A percentile compares a stretch with the other conserved stretches of the same genome.
Conservation (phyloP, 192 early-diverging fungal species). For the Spinellus fusiger region DNA sequence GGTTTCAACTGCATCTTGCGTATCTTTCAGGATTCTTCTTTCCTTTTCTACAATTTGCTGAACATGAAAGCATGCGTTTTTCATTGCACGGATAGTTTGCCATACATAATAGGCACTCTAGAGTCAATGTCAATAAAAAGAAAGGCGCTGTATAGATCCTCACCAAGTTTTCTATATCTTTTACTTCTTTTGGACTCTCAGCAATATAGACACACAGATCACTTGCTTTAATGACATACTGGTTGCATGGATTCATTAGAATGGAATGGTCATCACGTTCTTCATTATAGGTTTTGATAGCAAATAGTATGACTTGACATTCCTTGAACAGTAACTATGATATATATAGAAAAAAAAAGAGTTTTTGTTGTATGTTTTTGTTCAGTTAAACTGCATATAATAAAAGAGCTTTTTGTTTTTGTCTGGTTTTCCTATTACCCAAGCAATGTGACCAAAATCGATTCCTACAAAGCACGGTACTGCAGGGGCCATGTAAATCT, state of each 20-base stretch:
- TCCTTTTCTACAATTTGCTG: too few relatives aligned
- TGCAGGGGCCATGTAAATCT: slow-evolving; percentile 44
- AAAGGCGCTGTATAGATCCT: not conserved
- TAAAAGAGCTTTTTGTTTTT: not conserved
- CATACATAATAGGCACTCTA: too few relatives aligned
- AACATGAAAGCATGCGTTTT: slow-evolving; percentile 2
- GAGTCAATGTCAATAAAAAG: too few relatives aligned
- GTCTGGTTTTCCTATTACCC: slow-evolving; percentile 1
- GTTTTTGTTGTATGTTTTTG: not conserved
- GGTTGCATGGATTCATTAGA: slow-evolving; percentile 53
- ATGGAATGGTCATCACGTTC: slow-evolving; percentile 28
- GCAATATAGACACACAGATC: slow-evolving; percentile 53
- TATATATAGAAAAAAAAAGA: not conserved
- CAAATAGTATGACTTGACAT: slow-evolving; percentile 44
- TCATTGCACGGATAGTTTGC: too few relatives aligned
- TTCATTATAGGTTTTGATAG: slow-evolving; percentile 19
- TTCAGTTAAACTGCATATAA: too few relatives aligned
- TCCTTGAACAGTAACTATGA: slow-evolving; percentile 34
- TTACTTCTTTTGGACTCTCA: slow-evolving; percentile 37
- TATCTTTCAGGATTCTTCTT: too few relatives aligned
- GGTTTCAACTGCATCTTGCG: too few relatives aligned
- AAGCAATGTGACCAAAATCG: slow-evolving; percentile 50
- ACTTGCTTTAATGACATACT: slow-evolving; percentile 25
- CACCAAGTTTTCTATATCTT: slow-evolving; percentile 27
- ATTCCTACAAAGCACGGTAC: slow-evolving; percentile 47